Evolutionary conservation across 2,329 filamentous ascomycete species (phyloP).

Genomic region (Penicillium sp.): DNA sequence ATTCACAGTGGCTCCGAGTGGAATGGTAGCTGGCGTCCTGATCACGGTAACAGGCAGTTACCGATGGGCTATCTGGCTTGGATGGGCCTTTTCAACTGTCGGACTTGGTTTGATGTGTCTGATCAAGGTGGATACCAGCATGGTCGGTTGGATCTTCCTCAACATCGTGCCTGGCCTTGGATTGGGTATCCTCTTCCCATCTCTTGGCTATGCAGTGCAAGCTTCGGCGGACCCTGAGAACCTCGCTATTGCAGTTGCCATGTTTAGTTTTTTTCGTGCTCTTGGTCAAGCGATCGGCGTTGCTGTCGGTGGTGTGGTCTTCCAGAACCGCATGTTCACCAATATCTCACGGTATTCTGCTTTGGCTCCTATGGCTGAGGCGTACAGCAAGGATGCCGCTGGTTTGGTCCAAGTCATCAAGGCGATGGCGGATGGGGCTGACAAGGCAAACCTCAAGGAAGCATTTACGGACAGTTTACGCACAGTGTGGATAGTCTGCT

Average conservation of each 20-base stretch:
- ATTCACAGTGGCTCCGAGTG: constrained; percentile 63
- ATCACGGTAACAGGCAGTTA: constrained; percentile 60
- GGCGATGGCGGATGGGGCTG: constrained; percentile 47
- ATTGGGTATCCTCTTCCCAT: constrained; percentile 64
- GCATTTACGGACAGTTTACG: constrained; percentile 57
- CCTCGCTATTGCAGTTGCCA: constrained; percentile 60
- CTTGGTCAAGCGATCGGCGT: constrained; percentile 67
- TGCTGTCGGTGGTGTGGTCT: constrained; percentile 66
- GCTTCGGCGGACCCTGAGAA: constrained; percentile 58
- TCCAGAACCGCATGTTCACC: constrained; percentile 63
- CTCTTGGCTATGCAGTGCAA: constrained; percentile 64
- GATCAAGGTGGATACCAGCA: constrained; percentile 47
- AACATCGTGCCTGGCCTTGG: constrained; percentile 61
- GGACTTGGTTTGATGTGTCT: constrained; percentile 54
- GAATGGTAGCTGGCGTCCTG: constrained; percentile 49
- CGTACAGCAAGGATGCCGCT: constrained; percentile 59
- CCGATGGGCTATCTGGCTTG: constrained; percentile 60
- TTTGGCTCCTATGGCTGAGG: constrained; percentile 49
- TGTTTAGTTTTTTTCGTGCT: constrained; percentile 67
- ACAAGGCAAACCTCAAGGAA: constrained; percentile 49
- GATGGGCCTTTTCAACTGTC: constrained; percentile 61
- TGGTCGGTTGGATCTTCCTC: constrained; percentile 60
- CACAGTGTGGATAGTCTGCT: constrained; percentile 58
- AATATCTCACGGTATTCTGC: constrained; percentile 52
- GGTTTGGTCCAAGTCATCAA: constrained; percentile 60